Evolutionary conservation across 371 early-diverging fungal genomes (phyloP).

Genomic region (Globomyces sp.): DNA sequence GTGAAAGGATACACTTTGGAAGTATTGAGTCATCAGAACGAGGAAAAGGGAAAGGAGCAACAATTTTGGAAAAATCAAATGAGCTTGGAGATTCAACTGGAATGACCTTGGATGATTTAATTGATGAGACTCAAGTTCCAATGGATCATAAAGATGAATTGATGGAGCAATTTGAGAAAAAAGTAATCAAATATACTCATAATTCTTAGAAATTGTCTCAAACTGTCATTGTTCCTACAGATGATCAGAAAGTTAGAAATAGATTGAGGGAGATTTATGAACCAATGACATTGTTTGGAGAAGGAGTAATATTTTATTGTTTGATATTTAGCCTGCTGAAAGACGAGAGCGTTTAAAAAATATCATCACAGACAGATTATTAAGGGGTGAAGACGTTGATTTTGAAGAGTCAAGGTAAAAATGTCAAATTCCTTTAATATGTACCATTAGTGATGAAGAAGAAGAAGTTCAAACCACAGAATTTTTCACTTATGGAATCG

Average conservation of each 20-base stretch:
- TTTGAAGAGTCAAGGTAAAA: slow-evolving; percentile 36
- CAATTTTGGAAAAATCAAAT: slow-evolving; percentile 14
- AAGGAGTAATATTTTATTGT: slow-evolving; percentile 66
- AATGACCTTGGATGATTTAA: slow-evolving; percentile 27
- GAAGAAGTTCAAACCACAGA: slow-evolving; percentile 64
- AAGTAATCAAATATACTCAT: slow-evolving; percentile 32
- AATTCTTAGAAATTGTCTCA: slow-evolving; percentile 64
- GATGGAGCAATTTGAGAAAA: slow-evolving; percentile 6
- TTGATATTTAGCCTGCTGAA: slow-evolving; percentile 70
- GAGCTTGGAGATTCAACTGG: slow-evolving; percentile 10
- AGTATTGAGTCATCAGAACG: slow-evolving; percentile 25
- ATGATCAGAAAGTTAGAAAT: slow-evolving; percentile 76
- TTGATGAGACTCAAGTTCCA: slow-evolving; percentile 10
- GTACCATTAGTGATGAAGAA: slow-evolving; percentile 53
- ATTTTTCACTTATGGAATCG: slow-evolving; percentile 82
- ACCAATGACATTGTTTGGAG: slow-evolving; percentile 90
- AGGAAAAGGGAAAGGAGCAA: slow-evolving; percentile 15
- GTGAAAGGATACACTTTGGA: slow-evolving; percentile 31
- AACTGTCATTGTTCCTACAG: slow-evolving; percentile 86
- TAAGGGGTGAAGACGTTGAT: slow-evolving; percentile 45
- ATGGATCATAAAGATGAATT: slow-evolving; percentile 2
- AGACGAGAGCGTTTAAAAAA: slow-evolving; percentile 80
- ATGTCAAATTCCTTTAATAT: slow-evolving; percentile 33
- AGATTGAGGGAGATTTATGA: slow-evolving; percentile 75
- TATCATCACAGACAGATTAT: slow-evolving; percentile 50